Percentiles rank a stretch among this genome's conserved stretches.
Conservation (phyloP, 768 basidiomycete species). For the Leccinum variicolor region DNA sequence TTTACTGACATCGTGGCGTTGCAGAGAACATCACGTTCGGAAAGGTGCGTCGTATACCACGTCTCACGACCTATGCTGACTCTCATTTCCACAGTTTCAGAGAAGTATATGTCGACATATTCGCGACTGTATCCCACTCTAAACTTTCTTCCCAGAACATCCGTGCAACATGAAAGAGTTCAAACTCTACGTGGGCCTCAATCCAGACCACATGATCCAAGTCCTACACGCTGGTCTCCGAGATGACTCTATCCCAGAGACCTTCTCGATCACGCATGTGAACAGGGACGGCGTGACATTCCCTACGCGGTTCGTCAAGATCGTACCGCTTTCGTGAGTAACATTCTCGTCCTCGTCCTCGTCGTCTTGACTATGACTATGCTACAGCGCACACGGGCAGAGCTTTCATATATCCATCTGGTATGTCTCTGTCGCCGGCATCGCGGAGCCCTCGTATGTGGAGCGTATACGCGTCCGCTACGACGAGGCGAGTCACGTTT, state of each 20-base stretch:
- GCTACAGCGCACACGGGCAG: constrained; percentile 59
- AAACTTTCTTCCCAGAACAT: constrained; percentile 48
- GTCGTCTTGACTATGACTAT: background rate
- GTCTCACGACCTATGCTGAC: background rate
- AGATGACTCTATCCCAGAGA: constrained; percentile 64
- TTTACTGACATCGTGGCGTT: constrained; percentile 7
- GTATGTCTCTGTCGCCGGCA: constrained; percentile 64
- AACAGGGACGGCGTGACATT: constrained; percentile 57
- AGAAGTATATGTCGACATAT: constrained; percentile 23
- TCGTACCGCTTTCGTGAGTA: constrained; percentile 70
- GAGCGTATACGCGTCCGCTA: constrained; percentile 49
- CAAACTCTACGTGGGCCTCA: constrained; percentile 63
- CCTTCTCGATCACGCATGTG: constrained; percentile 53
- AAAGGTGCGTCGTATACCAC: constrained; percentile 47
- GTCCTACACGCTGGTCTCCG: constrained; percentile 60
- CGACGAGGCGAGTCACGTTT: constrained; percentile 52
- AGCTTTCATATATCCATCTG: constrained; percentile 81
- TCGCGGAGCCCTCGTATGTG: constrained; percentile 54
- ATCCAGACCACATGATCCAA: constrained; percentile 65
- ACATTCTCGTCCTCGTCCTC: background rate
- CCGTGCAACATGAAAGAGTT: constrained; percentile 87
- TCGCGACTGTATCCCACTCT: background rate
- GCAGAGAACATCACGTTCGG: constrained; percentile 76
- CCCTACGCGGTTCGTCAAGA: constrained; percentile 69
- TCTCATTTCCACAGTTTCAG: constrained; percentile 16